These are phyloP conservation scores for Globisporangium nunn DNA, from an alignment of 352 stramenopile genomes.

Conservation along the genomic window DNA sequence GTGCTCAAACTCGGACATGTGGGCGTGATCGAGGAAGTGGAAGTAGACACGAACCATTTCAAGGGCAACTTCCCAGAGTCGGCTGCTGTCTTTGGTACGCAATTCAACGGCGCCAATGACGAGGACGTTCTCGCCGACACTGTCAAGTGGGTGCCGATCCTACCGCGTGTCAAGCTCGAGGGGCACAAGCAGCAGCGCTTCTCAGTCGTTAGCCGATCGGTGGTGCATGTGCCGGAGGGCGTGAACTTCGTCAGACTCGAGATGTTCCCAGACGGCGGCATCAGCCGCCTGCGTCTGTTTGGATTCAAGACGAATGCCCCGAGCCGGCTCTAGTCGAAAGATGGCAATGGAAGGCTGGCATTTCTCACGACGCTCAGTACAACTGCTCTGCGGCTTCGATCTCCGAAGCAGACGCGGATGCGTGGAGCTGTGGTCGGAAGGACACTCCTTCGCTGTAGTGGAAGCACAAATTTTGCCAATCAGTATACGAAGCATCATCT, in stretches of 20 bases:
- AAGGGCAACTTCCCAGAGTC: conserved; percentile 94
- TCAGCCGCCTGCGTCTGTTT: conserved; percentile 87
- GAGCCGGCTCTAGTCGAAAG: conserved; percentile 22
- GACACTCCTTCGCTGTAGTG: conserved; percentile 24
- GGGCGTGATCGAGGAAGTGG: conserved; percentile 55
- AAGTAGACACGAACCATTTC: conserved; percentile 94
- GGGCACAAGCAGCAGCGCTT: conserved; percentile 88
- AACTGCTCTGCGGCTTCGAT: conserved; percentile 22
- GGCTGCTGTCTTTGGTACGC: conserved; percentile 69
- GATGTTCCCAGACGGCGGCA: conserved; percentile 93
- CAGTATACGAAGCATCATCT: neutral
- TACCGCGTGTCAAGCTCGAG: conserved; percentile 82
- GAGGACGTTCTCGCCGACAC: conserved; percentile 26
- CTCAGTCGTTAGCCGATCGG: conserved; percentile 35
- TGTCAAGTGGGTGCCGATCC: conserved; percentile 77
- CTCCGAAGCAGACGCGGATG: neutral
- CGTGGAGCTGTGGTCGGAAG: conserved; percentile 26
- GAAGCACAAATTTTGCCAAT: neutral
- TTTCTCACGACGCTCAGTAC: conserved; percentile 11
- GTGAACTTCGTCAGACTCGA: conserved; percentile 91
- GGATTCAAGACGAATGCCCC: conserved; percentile 46
- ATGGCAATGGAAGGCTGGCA: neutral
- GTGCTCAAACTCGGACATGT: conserved; percentile 87
- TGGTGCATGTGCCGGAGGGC: conserved; percentile 44
- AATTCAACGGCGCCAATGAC: conserved; percentile 30